Base-by-base conservation (phyloP, 441 rosid species). In the Biscutella auriculata region DNA sequence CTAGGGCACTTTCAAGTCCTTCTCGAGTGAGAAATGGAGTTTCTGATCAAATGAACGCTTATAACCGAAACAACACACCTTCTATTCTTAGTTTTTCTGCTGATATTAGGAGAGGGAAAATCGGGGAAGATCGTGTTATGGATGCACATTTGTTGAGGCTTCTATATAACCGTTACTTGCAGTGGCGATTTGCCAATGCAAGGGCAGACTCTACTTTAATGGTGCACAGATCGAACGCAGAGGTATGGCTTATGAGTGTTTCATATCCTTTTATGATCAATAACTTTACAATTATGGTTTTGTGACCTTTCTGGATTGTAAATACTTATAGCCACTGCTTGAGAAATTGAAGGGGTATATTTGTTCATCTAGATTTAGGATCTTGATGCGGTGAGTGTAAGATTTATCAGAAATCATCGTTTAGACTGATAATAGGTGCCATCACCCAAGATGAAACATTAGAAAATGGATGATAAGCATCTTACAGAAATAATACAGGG, bases 141-240 rank as follows among this genome's bases (percentile, higher is more conserved):
- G 83, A 82, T 62, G 85, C 88, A 23, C 88, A 84, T 54, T 46
- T 70, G 74, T 78, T 76, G 76, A 79, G 83, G 82, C 91, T 81
- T 72, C 68, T 84, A 28, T 78, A 84, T 67, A 82, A 82, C 60
- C 77, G 82, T 10, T 52, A 75, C 69, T 58, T 82, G 66, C 85
- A 82, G 68, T 82, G 84, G 92, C 68, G 92, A 57, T 79, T 84
- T 57, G 72, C 67, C 41, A 84, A 79, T 77, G 92, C 92, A 1
- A 74, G 77, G 69, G 84, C 81, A 45, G 82, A 77, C 72, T 74
- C 84, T 60, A 69, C 82, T 40, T 67, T 71, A 67, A 72, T 69
- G 72, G 71, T 75, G 66, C 88, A 82, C 62, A 75, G 63, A 57
- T 60, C 63, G 65, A 77, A 36, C 15, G 78, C 81, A 12, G 92